Evolutionary conservation across 1,284 basidiomycete species (phyloP).

Genomic region (Austroboletus niveus): DNA sequence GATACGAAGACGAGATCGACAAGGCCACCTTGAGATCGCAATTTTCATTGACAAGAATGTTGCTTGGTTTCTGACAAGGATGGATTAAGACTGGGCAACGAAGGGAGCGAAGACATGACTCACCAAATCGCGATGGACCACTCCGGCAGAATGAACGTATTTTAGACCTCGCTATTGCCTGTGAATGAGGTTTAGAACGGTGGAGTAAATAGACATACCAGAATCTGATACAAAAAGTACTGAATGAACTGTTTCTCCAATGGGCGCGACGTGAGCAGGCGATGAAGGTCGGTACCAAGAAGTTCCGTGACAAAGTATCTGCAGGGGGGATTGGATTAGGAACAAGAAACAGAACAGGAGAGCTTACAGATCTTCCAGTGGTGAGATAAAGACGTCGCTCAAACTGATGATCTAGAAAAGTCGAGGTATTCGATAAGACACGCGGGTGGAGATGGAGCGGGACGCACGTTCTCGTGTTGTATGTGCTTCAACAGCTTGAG

Average conservation of each 20-base stretch:
- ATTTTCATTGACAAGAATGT: slow-evolving; percentile 99
- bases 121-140: slow-evolving; percentile 95
- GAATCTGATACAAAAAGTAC: slow-evolving; percentile 99
- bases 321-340: slow-evolving; percentile 4
- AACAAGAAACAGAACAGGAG: background rate
- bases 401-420: slow-evolving; percentile 88
- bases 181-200: slow-evolving; percentile 6
- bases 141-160: slow-evolving; percentile 99
- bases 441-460: background rate
- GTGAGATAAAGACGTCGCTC: slow-evolving; percentile 98
- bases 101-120: slow-evolving; percentile 23
- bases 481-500: slow-evolving; percentile 99
- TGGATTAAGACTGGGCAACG: background rate
- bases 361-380: slow-evolving; percentile 90
- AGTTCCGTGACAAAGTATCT: slow-evolving; percentile 99
- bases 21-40: slow-evolving; percentile 84
- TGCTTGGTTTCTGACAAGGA: slow-evolving; percentile 85
- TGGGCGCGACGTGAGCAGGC: slow-evolving; percentile 92
- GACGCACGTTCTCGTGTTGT: slow-evolving; percentile 91
- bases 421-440: slow-evolving; percentile 5
- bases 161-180: slow-evolving; percentile 84
- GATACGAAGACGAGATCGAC: slow-evolving; percentile 6
- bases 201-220: slow-evolving; percentile 51
- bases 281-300: slow-evolving; percentile 96
- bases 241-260: slow-evolving; percentile 99